phyloP scores from a whole-genome alignment of 345 rosid species.

The thale cress (Arabidopsis thaliana) region TAIR10.1 NC_003071.7:144501-145000 shows the following conservation, averaged over 20 bases:
- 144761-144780: background rate
- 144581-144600: slow-evolving; percentile 34
- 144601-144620: slow-evolving; percentile 43
- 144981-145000: slow-evolving; percentile 17
- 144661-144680: slow-evolving; percentile 4
- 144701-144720: slow-evolving; percentile 2
- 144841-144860: background rate
- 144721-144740: slow-evolving; percentile 9
- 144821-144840: background rate
- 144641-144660: slow-evolving; percentile 12
- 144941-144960: background rate
- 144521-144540: slow-evolving; percentile 44
- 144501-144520: slow-evolving; percentile 56
- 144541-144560: slow-evolving; percentile 34
- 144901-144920: background rate
- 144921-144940: background rate
- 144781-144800: background rate
- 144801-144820: background rate
- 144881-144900: too few species aligned
- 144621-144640: slow-evolving; percentile 40
- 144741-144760: background rate
- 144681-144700: slow-evolving; percentile 3
- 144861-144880: too few species aligned
- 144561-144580: slow-evolving; percentile 47
- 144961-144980: slow-evolving; percentile 18